phyloP scores from a whole-genome alignment of 768 basidiomycete genomes.

The Mycena leptocephala region DNA sequence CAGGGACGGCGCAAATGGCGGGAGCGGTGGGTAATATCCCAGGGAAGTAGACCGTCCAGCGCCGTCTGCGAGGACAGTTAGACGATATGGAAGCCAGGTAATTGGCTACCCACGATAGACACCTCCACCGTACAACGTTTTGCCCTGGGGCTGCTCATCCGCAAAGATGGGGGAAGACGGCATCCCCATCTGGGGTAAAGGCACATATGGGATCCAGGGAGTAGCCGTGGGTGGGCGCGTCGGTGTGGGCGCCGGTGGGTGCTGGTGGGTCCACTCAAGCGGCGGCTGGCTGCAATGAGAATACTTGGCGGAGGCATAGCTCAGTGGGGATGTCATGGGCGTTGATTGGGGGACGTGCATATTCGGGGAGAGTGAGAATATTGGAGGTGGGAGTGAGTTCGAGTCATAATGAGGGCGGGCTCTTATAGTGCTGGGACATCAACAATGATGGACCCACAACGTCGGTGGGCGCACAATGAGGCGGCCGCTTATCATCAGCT shows the following conservation, averaged over 20 bases:
- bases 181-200: background rate
- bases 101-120: background rate
- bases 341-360: slow-evolving; percentile 24
- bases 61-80: slow-evolving; percentile 3
- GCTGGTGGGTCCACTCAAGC: slow-evolving; percentile 10
- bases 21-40: background rate
- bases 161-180: background rate
- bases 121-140: background rate
- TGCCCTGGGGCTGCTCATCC: background rate
- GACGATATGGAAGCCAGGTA: background rate
- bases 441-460: slow-evolving; percentile 19
- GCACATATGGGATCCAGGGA: background rate
- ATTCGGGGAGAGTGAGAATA: background rate
- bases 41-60: background rate
- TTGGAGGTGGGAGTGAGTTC: slow-evolving; percentile 19
- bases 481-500: slow-evolving; percentile 15
- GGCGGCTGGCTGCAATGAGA: slow-evolving; percentile 6
- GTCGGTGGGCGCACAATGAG: background rate
- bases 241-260: slow-evolving; percentile 15
- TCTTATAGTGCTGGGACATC: slow-evolving; percentile 19
- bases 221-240: background rate
- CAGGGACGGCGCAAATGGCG: slow-evolving; percentile 2
- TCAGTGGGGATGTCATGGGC: slow-evolving; percentile 15
- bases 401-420: slow-evolving; percentile 20
- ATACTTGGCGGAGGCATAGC: slow-evolving; percentile 19